Percentiles rank a stretch among this genome's conserved stretches.
phyloP scores from a whole-genome alignment of 2,329 filamentous ascomycete genomes.

The Alternaria dauci region DNA sequence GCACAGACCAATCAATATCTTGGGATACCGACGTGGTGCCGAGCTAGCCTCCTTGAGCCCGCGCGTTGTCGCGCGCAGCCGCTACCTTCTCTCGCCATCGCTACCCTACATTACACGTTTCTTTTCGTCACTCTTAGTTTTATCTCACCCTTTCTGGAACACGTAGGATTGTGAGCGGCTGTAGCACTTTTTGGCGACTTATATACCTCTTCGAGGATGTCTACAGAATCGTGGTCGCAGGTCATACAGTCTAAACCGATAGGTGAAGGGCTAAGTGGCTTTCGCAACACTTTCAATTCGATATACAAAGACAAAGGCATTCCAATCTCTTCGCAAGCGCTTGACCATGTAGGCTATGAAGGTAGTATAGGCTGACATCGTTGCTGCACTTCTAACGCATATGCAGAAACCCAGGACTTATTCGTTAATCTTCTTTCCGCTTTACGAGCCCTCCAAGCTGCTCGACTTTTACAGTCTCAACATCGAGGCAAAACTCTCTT shows the following conservation, averaged over 20 bases:
- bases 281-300: conserved; percentile 14
- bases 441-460: background rate
- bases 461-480: background rate
- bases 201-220: background rate
- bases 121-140: too few species aligned
- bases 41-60: too few species aligned
- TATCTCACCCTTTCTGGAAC: too few species aligned
- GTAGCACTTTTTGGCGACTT: background rate
- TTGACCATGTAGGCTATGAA: background rate
- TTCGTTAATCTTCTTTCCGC: background rate
- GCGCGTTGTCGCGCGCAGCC: too few species aligned
- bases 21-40: too few species aligned
- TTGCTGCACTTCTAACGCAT: background rate
- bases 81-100: conserved; percentile 51
- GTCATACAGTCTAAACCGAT: background rate
- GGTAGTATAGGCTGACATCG: background rate
- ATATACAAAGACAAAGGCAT: background rate
- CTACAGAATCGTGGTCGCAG: background rate
- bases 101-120: too few species aligned
- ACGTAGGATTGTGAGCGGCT: too few species aligned
- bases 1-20: too few species aligned
- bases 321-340: background rate
- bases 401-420: background rate
- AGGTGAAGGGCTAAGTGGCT: conserved; percentile 7
- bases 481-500: background rate